These are phyloP conservation scores for Alternaria gansuensis DNA, from an alignment of 2,329 filamentous ascomycete species.

Conservation along the genomic window DNA sequence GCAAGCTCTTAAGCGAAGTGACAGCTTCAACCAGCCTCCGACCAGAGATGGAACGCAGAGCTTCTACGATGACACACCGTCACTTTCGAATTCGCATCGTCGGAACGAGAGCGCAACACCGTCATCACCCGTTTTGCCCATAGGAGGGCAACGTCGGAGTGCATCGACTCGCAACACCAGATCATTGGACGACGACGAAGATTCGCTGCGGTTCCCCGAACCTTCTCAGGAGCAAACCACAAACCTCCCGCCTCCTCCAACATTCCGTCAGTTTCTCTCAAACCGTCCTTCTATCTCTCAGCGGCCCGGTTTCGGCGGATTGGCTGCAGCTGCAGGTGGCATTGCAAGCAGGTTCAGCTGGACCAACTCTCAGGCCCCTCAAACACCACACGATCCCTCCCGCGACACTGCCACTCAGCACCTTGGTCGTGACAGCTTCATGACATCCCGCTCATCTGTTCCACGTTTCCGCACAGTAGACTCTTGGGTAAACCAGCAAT, in stretches of 20 bases:
- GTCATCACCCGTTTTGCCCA: slow-evolving; percentile 45
- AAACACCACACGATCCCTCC: slow-evolving; percentile 48
- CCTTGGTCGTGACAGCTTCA: slow-evolving; percentile 47
- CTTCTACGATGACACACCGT: slow-evolving; percentile 41
- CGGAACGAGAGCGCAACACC: slow-evolving; percentile 45
- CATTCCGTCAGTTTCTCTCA: slow-evolving; percentile 52
- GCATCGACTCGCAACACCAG: slow-evolving; percentile 47
- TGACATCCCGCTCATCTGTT: slow-evolving; percentile 49
- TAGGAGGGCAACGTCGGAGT: slow-evolving; percentile 39
- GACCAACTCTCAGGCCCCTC: slow-evolving; percentile 54
- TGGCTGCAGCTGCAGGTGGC: slow-evolving; percentile 26
- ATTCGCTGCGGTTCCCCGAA: slow-evolving; percentile 37
- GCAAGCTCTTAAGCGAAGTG: slow-evolving; percentile 41
- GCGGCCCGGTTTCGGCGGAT: slow-evolving; percentile 36
- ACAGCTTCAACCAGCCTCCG: slow-evolving; percentile 40
- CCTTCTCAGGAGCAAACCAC: slow-evolving; percentile 26
- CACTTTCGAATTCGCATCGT: slow-evolving; percentile 39
- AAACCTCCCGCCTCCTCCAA: slow-evolving; percentile 45
- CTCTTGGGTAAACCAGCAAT: slow-evolving; percentile 54
- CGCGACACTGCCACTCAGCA: slow-evolving; percentile 40
- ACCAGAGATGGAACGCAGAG: slow-evolving; percentile 26
- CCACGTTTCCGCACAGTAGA: slow-evolving; percentile 54
- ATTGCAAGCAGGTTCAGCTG: slow-evolving; percentile 51
- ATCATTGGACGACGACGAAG: slow-evolving; percentile 36
- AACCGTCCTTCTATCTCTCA: slow-evolving; percentile 49